These are phyloP conservation scores for Immersiella caudata DNA, from an alignment of 495 filamentous ascomycete species.

Conservation along the genomic window DNA sequence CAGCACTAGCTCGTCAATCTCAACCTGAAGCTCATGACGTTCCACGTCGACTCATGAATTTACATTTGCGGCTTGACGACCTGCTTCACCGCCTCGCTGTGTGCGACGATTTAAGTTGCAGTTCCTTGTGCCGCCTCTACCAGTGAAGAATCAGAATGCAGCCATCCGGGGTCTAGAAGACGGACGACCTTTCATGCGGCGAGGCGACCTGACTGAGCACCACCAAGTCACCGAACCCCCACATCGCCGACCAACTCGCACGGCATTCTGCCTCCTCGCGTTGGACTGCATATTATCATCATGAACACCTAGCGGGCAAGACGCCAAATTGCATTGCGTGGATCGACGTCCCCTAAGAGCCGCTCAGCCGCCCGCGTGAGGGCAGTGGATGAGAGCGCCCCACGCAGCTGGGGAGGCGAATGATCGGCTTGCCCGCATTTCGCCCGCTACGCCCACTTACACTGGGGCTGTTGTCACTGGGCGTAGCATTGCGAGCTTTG, in stretches of 20 bases:
- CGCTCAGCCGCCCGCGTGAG: constrained; percentile 20
- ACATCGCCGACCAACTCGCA: constrained; percentile 3
- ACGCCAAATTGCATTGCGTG: neutral
- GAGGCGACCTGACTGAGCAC: constrained; percentile 10
- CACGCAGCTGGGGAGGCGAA: constrained; percentile 24
- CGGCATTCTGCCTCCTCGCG: constrained; percentile 5
- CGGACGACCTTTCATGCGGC: neutral
- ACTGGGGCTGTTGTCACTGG: neutral
- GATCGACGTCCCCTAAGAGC: constrained; percentile 13
- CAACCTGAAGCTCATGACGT: neutral
- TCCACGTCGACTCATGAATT: neutral
- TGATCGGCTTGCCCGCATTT: constrained; percentile 20
- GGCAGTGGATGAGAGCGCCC: constrained; percentile 24
- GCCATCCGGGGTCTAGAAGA: neutral
- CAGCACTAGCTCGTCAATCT: neutral
- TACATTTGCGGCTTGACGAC: neutral
- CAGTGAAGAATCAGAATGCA: neutral
- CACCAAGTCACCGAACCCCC: neutral
- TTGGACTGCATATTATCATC: constrained; percentile 19
- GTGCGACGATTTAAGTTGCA: neutral
- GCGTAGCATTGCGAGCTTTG: neutral
- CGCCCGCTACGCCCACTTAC: neutral
- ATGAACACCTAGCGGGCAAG: neutral
- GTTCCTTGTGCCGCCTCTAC: neutral
- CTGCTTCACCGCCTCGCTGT: neutral